phyloP scores from a whole-genome alignment of 495 filamentous ascomycete species.

The Lasiosphaeris hirsuta region DNA sequence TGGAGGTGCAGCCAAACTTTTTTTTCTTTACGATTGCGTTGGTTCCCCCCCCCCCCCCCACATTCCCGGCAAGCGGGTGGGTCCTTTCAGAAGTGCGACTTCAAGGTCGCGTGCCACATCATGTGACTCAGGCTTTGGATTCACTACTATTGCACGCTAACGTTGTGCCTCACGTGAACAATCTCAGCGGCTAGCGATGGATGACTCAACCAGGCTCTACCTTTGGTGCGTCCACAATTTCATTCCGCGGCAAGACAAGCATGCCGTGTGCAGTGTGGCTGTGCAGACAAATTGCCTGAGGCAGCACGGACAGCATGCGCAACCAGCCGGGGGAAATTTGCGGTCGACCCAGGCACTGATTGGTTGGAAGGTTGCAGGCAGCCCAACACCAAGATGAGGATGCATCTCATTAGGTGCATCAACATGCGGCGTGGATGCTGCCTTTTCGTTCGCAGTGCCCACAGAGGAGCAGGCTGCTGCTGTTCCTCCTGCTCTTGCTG shows the following conservation, averaged over 20 bases:
- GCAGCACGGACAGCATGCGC: neutral
- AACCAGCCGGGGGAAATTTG: neutral
- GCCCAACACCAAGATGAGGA: neutral
- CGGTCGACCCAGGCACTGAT: neutral
- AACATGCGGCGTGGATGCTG: no score
- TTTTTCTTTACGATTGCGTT: neutral
- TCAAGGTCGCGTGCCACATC: neutral
- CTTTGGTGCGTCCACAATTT: no score
- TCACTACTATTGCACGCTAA: no score
- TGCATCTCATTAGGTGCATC: neutral
- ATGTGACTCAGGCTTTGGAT: no score
- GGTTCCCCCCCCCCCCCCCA: conserved; percentile 5
- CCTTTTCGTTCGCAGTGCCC: no score
- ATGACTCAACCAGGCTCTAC: no score
- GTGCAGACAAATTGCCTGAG: neutral
- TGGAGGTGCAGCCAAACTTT: conserved; percentile 19
- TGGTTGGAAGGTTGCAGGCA: conserved; percentile 2
- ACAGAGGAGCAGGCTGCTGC: no score
- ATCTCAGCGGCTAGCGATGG: neutral
- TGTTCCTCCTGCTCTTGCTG: no score
- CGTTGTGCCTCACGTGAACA: conserved; percentile 1
- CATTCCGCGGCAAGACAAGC: neutral
- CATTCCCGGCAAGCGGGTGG: neutral
- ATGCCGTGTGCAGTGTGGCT: conserved; percentile 2
- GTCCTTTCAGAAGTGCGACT: neutral